phyloP scores from a whole-genome alignment of 164 flowering plant species.

The Paratinospora sagittata region DNA sequence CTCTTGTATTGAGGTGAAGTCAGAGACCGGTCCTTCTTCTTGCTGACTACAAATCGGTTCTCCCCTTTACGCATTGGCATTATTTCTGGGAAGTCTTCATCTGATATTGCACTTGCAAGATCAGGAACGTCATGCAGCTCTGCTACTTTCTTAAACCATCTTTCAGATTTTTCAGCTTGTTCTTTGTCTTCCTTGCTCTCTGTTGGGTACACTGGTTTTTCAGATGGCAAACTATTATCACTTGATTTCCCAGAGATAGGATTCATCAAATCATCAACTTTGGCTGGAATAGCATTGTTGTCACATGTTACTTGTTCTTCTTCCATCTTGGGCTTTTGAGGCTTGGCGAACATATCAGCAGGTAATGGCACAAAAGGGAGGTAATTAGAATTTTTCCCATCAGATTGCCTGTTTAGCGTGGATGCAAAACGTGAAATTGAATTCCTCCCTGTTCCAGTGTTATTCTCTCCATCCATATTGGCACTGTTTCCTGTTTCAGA shows the following conservation, averaged over 20 bases:
- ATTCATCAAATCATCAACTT: conserved; percentile 8
- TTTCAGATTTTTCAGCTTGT: conserved; percentile 51
- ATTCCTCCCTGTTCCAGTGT: conserved; percentile 9
- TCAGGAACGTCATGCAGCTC: conserved; percentile 64
- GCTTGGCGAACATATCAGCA: conserved; percentile 54
- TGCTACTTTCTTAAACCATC: conserved; percentile 72
- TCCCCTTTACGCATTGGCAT: conserved; percentile 93
- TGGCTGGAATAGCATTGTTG: conserved; percentile 11
- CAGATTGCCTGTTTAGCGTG: conserved; percentile 11
- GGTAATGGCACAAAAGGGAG: conserved; percentile 73
- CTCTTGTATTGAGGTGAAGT: conserved; percentile 73
- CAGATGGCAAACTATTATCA: conserved; percentile 20
- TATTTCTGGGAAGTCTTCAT: conserved; percentile 77
- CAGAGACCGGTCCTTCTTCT: conserved; percentile 73
- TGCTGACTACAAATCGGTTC: conserved; percentile 79
- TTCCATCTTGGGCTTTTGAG: conserved; percentile 25
- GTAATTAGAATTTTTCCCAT: conserved; percentile 34
- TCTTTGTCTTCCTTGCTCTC: conserved; percentile 34
- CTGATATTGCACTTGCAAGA: conserved; percentile 50
- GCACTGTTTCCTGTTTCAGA: conserved; percentile 16
- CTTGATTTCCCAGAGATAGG: conserved; percentile 11
- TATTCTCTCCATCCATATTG: conserved; percentile 5
- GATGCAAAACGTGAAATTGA: background rate
- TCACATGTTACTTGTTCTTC: conserved; percentile 6
- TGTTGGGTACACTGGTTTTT: conserved; percentile 19